These are phyloP conservation scores for Steccherinum ochraceum DNA, from an alignment of 768 basidiomycete genomes.

Conservation along the genomic window DNA sequence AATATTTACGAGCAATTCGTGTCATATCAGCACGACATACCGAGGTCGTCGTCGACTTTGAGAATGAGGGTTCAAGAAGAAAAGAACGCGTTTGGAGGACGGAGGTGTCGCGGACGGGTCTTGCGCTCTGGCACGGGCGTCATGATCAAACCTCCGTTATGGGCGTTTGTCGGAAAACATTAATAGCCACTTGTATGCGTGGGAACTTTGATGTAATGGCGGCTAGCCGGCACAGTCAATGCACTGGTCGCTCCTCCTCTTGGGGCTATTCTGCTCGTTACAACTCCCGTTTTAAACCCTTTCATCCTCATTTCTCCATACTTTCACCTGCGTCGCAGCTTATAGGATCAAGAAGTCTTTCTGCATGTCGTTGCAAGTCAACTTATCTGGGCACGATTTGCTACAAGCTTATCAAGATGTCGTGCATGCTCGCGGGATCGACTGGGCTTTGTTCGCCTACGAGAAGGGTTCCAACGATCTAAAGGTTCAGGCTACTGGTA, in stretches of 20 bases:
- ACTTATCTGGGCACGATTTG: conserved; percentile 69
- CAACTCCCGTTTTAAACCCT: too few relatives aligned
- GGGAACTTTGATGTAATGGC: background rate
- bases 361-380: conserved; percentile 73
- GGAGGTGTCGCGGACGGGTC: background rate
- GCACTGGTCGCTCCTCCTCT: too few relatives aligned
- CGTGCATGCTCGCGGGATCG: conserved; percentile 56
- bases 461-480: conserved; percentile 80
- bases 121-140: background rate
- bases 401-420: conserved; percentile 70
- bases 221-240: background rate
- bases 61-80: background rate
- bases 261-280: too few relatives aligned
- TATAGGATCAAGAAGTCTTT: background rate
- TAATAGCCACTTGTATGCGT: background rate
- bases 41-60: too few relatives aligned
- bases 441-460: conserved; percentile 79
- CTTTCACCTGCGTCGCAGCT: too few relatives aligned
- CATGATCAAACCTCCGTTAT: too few relatives aligned
- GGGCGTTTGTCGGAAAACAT: background rate
- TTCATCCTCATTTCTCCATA: too few relatives aligned
- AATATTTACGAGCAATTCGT: too few relatives aligned
- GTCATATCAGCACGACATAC: too few relatives aligned
- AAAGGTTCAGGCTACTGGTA: conserved; percentile 81
- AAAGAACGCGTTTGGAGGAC: background rate